These are phyloP conservation scores for Daldinia concentrica DNA, from an alignment of 495 filamentous ascomycete species.

Conservation along the genomic window DNA sequence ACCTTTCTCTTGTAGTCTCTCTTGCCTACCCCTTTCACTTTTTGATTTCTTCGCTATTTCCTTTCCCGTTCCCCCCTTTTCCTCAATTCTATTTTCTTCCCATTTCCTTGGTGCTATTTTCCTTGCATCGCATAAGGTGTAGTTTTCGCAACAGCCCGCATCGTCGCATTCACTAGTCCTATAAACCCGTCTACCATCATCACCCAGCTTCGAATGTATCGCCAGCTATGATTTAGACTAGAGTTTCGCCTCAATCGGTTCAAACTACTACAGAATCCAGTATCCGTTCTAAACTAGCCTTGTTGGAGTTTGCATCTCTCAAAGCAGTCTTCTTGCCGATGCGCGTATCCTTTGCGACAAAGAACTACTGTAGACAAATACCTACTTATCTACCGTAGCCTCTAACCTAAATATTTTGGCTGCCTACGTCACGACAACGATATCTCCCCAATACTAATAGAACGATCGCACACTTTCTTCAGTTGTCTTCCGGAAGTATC, in stretches of 20 bases:
- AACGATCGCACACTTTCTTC: background rate
- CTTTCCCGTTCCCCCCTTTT: constrained; percentile 1
- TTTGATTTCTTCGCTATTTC: constrained; percentile 23
- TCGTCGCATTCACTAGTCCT: constrained; percentile 33
- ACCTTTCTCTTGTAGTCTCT: constrained; percentile 21
- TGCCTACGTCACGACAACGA: constrained; percentile 19
- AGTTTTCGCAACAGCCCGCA: constrained; percentile 22
- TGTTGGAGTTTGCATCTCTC: constrained; percentile 26
- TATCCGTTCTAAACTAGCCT: constrained; percentile 17
- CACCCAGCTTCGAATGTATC: constrained; percentile 32
- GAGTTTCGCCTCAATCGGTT: constrained; percentile 31
- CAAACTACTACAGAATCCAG: constrained; percentile 19
- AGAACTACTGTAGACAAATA: constrained; percentile 41
- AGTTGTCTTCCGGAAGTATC: background rate
- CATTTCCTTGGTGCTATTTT: constrained; percentile 9
- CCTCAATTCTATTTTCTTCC: constrained; percentile 15
- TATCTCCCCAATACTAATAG: background rate
- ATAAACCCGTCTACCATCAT: constrained; percentile 12
- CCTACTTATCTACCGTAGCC: constrained; percentile 13
- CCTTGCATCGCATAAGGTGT: constrained; percentile 29
- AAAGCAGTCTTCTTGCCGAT: constrained; percentile 24
- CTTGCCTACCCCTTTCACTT: constrained; percentile 29
- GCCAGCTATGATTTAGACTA: constrained; percentile 39
- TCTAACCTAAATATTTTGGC: constrained; percentile 20
- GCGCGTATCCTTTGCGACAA: constrained; percentile 42